Base-by-base conservation (phyloP, 768 basidiomycete genomes). In the Phlebiopsis gigantea region DNA sequence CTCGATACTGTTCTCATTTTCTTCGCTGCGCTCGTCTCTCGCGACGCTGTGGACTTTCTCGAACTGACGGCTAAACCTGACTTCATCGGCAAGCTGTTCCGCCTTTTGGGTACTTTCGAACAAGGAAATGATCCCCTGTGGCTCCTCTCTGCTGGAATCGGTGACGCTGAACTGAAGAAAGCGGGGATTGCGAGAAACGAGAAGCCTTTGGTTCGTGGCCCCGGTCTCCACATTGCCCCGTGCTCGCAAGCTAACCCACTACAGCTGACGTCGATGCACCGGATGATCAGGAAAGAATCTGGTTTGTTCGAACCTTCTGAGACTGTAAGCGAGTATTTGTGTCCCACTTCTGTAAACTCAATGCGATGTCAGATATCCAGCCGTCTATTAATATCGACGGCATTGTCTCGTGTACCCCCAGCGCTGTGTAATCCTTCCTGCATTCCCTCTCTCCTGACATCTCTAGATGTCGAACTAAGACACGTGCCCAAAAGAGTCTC, bases 1-100 rank as follows among this genome's bases (percentile, higher is more conserved):
- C 68, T 92, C 29, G 87, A 91, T 61, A 74, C 79, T 19, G 76
- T 84, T 30, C 69, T 90, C 5, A 70, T 77, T 0, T 79, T 87
- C 59, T 89, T 88, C 59, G 73, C 78, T 10, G 77, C 82, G 0
- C 72, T 92, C 4, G 77, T 85, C 4, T 77, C 88, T 2, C 79
- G 81, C 50, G 85, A 90, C 56, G 63, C 77, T 0, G 66, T 69
- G 17, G 81, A 81, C 15, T 69, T 90, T 9, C 57, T 70, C 4
- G 86, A 88, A 26, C 69, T 91, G 21, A 80, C 79, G 28, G 66
- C 68, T 12, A 66, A 67, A 49, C 56, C 65, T 0, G 68, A 70
- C 53, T 69, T 75, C 49, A 56, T 64, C 17, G 43, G 62, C 9
- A 61, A 65, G 5, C 54, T 75, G 22, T 66, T 65, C 44, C 42